Conservation (phyloP, 441 rosid genomes). For the Erodium moschatum region DNA sequence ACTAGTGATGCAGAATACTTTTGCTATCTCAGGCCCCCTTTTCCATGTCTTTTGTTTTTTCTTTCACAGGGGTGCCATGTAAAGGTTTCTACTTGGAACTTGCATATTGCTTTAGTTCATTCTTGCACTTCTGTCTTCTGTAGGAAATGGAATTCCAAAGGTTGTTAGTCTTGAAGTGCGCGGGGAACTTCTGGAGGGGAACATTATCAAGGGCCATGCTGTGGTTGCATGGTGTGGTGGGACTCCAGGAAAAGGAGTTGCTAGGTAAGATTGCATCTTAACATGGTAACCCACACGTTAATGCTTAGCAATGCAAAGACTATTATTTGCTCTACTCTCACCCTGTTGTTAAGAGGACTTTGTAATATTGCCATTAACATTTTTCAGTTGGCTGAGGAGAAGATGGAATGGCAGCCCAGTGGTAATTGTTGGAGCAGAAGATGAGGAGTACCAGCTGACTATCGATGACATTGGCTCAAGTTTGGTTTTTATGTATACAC, state of each 20-base stretch:
- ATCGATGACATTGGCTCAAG: constrained; percentile 85
- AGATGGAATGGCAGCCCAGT: constrained; percentile 92
- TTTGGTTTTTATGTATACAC: constrained; percentile 96
- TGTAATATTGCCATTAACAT: constrained; percentile 12
- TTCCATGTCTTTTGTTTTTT: not conserved
- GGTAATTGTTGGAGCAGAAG: constrained; percentile 88
- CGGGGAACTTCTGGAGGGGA: constrained; percentile 88
- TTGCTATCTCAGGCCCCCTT: not conserved
- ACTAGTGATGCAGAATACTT: not conserved
- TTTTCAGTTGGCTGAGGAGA: constrained; percentile 81
- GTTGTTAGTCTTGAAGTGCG: constrained; percentile 78
- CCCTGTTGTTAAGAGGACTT: not conserved
- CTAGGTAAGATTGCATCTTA: constrained; percentile 43
- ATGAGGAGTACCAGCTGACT: constrained; percentile 66
- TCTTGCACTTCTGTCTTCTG: constrained; percentile 20
- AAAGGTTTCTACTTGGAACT: constrained; percentile 1
- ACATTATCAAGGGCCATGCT: constrained; percentile 54
- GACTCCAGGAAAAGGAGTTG: constrained; percentile 84
- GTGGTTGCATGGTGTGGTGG: constrained; percentile 98
- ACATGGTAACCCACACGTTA: not conserved
- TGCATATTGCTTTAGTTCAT: constrained; percentile 14
- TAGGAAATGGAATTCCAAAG: constrained; percentile 92
- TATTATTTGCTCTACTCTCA: not conserved
- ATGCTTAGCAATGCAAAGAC: not conserved
- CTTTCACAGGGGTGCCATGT: not conserved